Evolutionary conservation across 495 filamentous ascomycete species (phyloP).

Genomic region (Rhizodiscina lignyota): DNA sequence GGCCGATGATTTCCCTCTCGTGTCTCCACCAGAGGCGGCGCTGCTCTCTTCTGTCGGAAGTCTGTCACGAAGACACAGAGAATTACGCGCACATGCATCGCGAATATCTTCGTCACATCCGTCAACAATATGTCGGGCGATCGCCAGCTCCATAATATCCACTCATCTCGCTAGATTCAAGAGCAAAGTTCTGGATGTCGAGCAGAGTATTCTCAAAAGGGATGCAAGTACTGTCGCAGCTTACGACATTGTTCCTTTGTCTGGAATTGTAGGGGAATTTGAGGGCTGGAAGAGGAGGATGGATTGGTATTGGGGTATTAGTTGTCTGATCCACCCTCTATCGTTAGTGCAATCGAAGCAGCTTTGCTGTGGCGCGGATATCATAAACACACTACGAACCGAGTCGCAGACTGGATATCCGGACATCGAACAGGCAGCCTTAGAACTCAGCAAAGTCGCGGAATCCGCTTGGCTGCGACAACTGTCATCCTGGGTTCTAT

Average conservation of each 20-base stretch:
- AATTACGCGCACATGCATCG: slow-evolving; percentile 43
- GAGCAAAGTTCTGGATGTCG: slow-evolving; percentile 66
- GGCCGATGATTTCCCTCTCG: slow-evolving; percentile 26
- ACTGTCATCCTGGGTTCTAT: slow-evolving; percentile 73
- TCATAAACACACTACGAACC: slow-evolving; percentile 59
- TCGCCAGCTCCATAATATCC: slow-evolving; percentile 62
- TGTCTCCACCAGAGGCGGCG: slow-evolving; percentile 66
- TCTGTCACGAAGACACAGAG: slow-evolving; percentile 59
- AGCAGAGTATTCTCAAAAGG: slow-evolving; percentile 53
- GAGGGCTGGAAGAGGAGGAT: slow-evolving; percentile 66
- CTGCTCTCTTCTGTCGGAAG: slow-evolving; percentile 61
- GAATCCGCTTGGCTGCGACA: slow-evolving; percentile 86
- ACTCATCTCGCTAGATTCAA: slow-evolving; percentile 66
- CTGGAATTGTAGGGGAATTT: slow-evolving; percentile 68
- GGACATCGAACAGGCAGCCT: slow-evolving; percentile 61
- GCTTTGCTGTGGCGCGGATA: slow-evolving; percentile 39
- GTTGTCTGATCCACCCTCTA: background rate
- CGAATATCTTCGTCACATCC: slow-evolving; percentile 50
- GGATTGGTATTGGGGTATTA: slow-evolving; percentile 73
- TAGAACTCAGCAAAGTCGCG: slow-evolving; percentile 53
- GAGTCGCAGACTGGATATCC: slow-evolving; percentile 77
- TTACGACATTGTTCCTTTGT: slow-evolving; percentile 82
- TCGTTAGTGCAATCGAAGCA: slow-evolving; percentile 12
- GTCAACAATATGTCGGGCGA: slow-evolving; percentile 71
- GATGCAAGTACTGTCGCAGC: slow-evolving; percentile 66